phyloP scores from a whole-genome alignment of 2,329 filamentous ascomycete species.

The Mariannaea sp. region DNA sequence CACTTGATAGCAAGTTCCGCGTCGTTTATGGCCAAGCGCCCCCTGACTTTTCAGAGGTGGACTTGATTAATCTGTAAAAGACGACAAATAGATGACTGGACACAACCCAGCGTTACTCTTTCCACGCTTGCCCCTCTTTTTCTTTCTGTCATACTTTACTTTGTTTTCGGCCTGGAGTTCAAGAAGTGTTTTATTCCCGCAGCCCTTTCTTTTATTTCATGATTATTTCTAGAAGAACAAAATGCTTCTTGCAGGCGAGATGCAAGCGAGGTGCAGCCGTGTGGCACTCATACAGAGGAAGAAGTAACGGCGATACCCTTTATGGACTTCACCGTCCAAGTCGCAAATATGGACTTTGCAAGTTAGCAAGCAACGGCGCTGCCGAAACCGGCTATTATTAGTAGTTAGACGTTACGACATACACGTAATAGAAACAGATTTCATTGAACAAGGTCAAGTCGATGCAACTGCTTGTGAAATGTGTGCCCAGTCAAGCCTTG shows the following conservation, averaged over 20 bases:
- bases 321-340: slow-evolving; percentile 1
- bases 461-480: no score
- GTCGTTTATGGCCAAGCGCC: slow-evolving; percentile 86
- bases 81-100: neutral
- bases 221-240: no score
- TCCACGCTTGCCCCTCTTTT: no score
- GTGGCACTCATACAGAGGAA: neutral
- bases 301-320: slow-evolving; percentile 20
- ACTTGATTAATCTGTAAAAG: slow-evolving; percentile 75
- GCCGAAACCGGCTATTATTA: slow-evolving; percentile 5
- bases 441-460: no score
- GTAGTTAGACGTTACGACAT: slow-evolving; percentile 23
- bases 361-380: slow-evolving; percentile 12
- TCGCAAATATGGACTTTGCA: slow-evolving; percentile 2
- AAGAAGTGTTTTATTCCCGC: slow-evolving; percentile 3
- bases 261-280: slow-evolving; percentile 2
- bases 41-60: slow-evolving; percentile 86
- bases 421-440: slow-evolving; percentile 10
- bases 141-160: no score
- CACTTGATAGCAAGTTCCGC: slow-evolving; percentile 79
- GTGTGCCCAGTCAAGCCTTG: neutral
- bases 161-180: slow-evolving; percentile 19
- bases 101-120: neutral
- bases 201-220: slow-evolving; percentile 8
- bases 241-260: slow-evolving; percentile 32